phyloP scores from a whole-genome alignment of 495 filamentous ascomycete genomes.

The Neurospora sp. region DNA sequence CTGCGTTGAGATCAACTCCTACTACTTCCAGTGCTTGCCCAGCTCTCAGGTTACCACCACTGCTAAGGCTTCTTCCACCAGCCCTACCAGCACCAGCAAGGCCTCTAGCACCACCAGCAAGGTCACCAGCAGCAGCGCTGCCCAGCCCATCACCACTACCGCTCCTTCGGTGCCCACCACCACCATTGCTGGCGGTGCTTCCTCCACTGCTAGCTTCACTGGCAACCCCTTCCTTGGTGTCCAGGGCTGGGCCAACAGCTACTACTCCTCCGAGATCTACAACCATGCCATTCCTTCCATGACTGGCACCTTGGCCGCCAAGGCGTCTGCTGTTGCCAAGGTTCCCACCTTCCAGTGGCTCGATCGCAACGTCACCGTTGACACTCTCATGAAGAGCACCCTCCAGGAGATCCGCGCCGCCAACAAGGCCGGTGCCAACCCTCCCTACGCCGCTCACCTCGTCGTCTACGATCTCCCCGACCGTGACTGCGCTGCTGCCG shows the following conservation, averaged over 20 bases:
- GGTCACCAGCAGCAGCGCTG: not conserved
- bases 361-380: constrained; percentile 47
- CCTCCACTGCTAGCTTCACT: constrained; percentile 22
- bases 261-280: constrained; percentile 47
- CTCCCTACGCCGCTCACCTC: constrained; percentile 28
- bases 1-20: constrained; percentile 35
- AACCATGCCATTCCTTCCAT: constrained; percentile 41
- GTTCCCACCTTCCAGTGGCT: constrained; percentile 68
- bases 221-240: constrained; percentile 47
- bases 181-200: constrained; percentile 8
- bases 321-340: constrained; percentile 48
- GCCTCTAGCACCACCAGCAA: not conserved
- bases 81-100: constrained; percentile 7
- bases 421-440: constrained; percentile 42
- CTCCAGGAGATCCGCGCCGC: constrained; percentile 45
- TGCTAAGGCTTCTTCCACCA: constrained; percentile 3
- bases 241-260: constrained; percentile 46
- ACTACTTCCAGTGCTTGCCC: constrained; percentile 41
- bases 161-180: constrained; percentile 1
- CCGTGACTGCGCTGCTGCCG: constrained; percentile 66
- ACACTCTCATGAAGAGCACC: constrained; percentile 41
- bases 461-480: constrained; percentile 72
- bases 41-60: constrained; percentile 13
- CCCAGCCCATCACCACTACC: not conserved
- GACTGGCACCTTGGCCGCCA: constrained; percentile 24